phyloP scores from a whole-genome alignment of 352 stramenopile species.

The Phytopythium cucurbitacearum region DNA sequence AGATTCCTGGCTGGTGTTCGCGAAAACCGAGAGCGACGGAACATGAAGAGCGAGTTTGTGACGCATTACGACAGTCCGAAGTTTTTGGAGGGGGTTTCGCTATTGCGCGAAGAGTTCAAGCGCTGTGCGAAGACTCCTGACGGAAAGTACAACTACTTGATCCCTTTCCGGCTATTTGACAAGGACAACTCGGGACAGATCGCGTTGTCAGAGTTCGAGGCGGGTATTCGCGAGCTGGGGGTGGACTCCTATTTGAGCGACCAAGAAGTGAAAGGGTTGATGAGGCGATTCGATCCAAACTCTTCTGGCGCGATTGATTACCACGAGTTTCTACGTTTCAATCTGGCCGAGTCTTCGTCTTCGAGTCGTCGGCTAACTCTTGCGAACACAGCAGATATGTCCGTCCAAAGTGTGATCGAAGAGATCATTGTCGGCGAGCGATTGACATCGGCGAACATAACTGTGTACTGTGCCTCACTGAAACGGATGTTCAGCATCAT shows the following conservation, averaged over 20 bases:
- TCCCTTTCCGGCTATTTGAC: conserved; percentile 73
- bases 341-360: conserved; percentile 55
- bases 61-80: conserved; percentile 76
- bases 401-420: conserved; percentile 38
- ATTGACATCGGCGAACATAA: conserved; percentile 34
- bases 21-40: conserved; percentile 65
- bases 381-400: conserved; percentile 15
- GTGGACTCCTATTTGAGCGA: conserved; percentile 68
- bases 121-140: conserved; percentile 77
- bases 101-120: conserved; percentile 67
- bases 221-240: conserved; percentile 57
- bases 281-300: conserved; percentile 74
- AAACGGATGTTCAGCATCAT: conserved; percentile 82
- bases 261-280: conserved; percentile 77
- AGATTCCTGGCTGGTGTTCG: conserved; percentile 64
- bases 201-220: conserved; percentile 68
- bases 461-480: conserved; percentile 55
- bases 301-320: conserved; percentile 61
- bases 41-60: conserved; percentile 84
- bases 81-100: conserved; percentile 68
- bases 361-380: conserved; percentile 30
- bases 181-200: conserved; percentile 69
- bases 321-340: conserved; percentile 77
- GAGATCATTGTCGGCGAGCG: conserved; percentile 45
- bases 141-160: conserved; percentile 65